phyloP scores from a whole-genome alignment of 495 filamentous ascomycete species.

The Rhizodiscina lignyota region DNA sequence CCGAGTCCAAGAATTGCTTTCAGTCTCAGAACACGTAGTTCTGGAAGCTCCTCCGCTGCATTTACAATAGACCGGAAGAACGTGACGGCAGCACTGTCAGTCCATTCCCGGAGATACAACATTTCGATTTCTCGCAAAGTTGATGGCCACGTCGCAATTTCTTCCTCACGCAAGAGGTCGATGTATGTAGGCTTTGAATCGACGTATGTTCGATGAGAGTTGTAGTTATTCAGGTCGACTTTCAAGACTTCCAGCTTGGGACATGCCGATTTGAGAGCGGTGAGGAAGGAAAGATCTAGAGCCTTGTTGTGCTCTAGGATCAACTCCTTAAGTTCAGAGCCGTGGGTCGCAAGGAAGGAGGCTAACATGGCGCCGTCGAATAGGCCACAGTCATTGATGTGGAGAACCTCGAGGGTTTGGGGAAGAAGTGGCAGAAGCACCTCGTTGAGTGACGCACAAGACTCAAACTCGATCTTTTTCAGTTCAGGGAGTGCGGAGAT shows the following conservation, averaged over 20 bases:
- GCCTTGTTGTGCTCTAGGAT: conserved; percentile 59
- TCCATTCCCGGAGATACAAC: conserved; percentile 56
- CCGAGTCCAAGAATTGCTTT: conserved; percentile 54
- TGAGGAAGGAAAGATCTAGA: conserved; percentile 55
- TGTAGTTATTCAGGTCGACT: conserved; percentile 60
- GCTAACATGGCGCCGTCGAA: too few relatives aligned
- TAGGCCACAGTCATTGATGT: too few relatives aligned
- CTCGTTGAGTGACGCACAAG: conserved; percentile 45
- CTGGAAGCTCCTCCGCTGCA: conserved; percentile 40
- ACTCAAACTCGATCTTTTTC: conserved; percentile 46
- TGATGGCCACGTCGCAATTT: conserved; percentile 65
- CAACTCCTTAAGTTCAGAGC: conserved; percentile 42
- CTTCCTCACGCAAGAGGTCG: conserved; percentile 35
- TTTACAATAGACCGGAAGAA: conserved; percentile 65
- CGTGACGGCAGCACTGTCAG: conserved; percentile 40
- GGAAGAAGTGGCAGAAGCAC: conserved; percentile 46
- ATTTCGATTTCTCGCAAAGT: conserved; percentile 55
- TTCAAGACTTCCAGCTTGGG: conserved; percentile 49
- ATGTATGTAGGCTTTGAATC: too few relatives aligned
- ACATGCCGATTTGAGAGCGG: conserved; percentile 40
- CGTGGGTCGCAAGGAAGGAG: too few relatives aligned
- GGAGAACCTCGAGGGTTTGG: conserved; percentile 40
- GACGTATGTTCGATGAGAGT: too few relatives aligned
- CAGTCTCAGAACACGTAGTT: conserved; percentile 49
- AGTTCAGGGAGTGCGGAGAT: conserved; percentile 44